Evolutionary conservation across 208 protist genomes (phyloP).

Genomic region (Naegleria fowleri): DNA sequence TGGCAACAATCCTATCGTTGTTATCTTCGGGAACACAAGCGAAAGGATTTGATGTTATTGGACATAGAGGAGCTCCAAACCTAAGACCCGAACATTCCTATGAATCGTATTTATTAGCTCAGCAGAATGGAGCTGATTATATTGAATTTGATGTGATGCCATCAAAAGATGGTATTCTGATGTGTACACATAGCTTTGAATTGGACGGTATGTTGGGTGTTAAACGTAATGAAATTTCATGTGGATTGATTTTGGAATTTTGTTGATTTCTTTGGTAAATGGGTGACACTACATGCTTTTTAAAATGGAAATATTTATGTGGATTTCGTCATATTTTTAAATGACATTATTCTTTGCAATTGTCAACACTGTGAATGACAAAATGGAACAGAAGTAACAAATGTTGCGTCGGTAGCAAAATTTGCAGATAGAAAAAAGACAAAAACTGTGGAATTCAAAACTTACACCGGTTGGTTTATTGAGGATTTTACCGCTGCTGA

Average conservation of each 20-base stretch:
- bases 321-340: too few relatives aligned
- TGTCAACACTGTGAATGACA: too few relatives aligned
- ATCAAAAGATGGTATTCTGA: not conserved
- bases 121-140: not conserved
- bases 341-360: too few relatives aligned
- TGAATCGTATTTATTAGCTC: not conserved
- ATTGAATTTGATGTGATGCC: slow-evolving; percentile 3
- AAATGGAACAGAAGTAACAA: not conserved
- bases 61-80: not conserved
- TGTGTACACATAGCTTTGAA: not conserved
- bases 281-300: too few relatives aligned
- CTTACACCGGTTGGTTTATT: not conserved
- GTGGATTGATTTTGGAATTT: too few relatives aligned
- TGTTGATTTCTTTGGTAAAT: too few relatives aligned
- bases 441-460: not conserved
- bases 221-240: too few relatives aligned
- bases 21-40: not conserved
- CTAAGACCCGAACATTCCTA: not conserved
- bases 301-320: too few relatives aligned
- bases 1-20: too few relatives aligned
- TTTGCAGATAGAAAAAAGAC: not conserved
- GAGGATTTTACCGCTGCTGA: not conserved
- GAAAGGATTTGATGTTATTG: not conserved
- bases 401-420: not conserved
- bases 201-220: not conserved